These are phyloP conservation scores for Chaetoceros muelleri DNA, from an alignment of 108 stramenopile species.

Conservation along the genomic window DNA sequence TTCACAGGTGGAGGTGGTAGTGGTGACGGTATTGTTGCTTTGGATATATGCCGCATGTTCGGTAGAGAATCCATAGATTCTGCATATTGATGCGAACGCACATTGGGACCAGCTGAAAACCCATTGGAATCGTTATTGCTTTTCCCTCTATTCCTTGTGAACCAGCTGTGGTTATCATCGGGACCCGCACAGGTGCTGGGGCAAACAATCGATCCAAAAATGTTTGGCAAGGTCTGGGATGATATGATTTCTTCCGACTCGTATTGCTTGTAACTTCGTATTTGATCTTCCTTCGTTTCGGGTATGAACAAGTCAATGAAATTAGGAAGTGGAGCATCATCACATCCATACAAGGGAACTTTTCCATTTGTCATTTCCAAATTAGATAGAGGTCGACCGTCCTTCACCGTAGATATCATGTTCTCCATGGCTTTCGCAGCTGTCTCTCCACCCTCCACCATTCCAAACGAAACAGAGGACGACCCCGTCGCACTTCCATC, in stretches of 20 bases:
- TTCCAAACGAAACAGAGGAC: constrained; percentile 8
- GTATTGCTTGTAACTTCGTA: constrained; percentile 35
- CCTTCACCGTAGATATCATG: constrained; percentile 24
- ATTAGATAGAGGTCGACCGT: constrained; percentile 65
- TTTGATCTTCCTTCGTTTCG: constrained; percentile 79
- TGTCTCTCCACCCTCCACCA: constrained; percentile 26
- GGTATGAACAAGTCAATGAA: constrained; percentile 69
- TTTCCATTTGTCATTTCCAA: constrained; percentile 71
- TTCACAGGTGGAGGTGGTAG: neutral
- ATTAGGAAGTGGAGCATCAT: constrained; percentile 67
- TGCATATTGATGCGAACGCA: neutral
- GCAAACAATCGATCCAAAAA: constrained; percentile 67
- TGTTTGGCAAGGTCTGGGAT: constrained; percentile 52
- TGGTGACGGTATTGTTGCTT: neutral
- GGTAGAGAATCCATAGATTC: neutral
- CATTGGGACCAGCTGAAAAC: neutral
- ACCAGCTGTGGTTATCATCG: constrained; percentile 75
- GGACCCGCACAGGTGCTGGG: constrained; percentile 63
- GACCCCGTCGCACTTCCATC: neutral
- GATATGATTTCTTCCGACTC: constrained; percentile 61
- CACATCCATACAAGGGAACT: constrained; percentile 67
- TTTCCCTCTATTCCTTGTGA: neutral
- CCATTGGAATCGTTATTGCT: neutral
- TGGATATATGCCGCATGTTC: neutral
- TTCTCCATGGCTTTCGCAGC: constrained; percentile 18